Base-by-base conservation (phyloP, 164 flowering plant genomes). In the Pachysandra terminalis region DNA sequence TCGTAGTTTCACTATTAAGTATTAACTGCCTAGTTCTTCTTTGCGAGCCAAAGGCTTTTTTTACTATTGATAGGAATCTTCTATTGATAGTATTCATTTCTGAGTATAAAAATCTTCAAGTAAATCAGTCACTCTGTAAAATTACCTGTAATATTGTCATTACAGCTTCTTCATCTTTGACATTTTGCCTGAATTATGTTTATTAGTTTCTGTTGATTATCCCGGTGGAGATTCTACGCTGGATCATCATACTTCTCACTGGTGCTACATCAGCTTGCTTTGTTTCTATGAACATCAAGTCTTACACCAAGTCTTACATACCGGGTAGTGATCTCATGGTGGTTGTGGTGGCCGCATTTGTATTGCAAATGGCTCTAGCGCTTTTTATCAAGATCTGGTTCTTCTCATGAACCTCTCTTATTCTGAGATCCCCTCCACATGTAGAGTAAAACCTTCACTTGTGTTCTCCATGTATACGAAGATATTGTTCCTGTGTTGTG, bases 321-420 rank as follows among this genome's bases (percentile, higher is more conserved):
- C 81, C 78, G 61, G 86, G 84, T 21, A 79, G 25, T 68, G 89
- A 96, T 72, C 74, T 85, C n/a, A 67, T 72, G 23, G 25, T 89
- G 59, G 78, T 88, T 70, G 68, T 81, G 41, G 73, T 86, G 48
- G 85, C 96, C 51, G 78, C 99, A 51, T 87, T 90, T 71, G 71
- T 72, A 59, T 80, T 93, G 84, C 99, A 93, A 75, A 56, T 90
- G 70, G 96, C 80, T 72, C 73, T 96, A 63, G 88, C 96, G 25
- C 61, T 96, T 70, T 96, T 96, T 77, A 81, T 96, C 83, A 96
- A 93, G 81, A 80, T 83, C 72, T 84, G 83, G 85, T 96, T 93
- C 74, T 96, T 96, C 64, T 79, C 90, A 22, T 90, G 61, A 72
- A 56, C 41, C 28, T 24, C 61, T 35, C 51, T 12, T 17, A 21